phyloP scores from a whole-genome alignment of 805 yeast genomes.

The Kodamaea nitidulidarum region DNA sequence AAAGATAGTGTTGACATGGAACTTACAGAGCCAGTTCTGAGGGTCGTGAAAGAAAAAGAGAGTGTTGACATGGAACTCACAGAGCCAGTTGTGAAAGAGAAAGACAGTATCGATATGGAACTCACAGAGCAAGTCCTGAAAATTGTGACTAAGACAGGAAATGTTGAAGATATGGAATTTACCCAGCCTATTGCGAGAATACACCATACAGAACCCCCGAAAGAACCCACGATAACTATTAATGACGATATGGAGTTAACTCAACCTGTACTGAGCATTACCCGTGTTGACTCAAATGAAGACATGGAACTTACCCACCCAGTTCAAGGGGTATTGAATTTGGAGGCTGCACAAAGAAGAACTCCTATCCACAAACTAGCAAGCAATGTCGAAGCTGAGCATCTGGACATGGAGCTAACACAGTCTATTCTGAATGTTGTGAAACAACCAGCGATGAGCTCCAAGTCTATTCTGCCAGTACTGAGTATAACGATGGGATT shows the following conservation, averaged over 20 bases:
- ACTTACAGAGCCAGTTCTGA: background rate
- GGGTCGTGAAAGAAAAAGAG: background rate
- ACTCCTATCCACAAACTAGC: too few species aligned
- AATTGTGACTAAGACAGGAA: too few species aligned
- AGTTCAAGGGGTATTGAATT: background rate
- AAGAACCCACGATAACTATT: too few species aligned
- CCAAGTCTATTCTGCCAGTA: too few species aligned
- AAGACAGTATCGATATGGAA: too few species aligned
- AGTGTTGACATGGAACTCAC: constrained; percentile 12
- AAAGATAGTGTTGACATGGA: background rate
- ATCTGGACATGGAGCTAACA: background rate
- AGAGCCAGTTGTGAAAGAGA: background rate
- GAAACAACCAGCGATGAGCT: too few species aligned
- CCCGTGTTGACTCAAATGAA: too few species aligned
- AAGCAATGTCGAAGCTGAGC: background rate
- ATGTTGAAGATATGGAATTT: background rate
- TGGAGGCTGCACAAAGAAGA: too few species aligned
- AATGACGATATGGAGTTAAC: constrained; percentile 24
- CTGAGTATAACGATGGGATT: too few species aligned
- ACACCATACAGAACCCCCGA: background rate
- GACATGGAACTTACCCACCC: constrained; percentile 10
- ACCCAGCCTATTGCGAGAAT: background rate
- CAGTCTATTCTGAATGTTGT: background rate
- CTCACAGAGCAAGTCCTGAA: too few species aligned
- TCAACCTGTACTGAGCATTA: constrained; percentile 12